Evolutionary conservation across 495 filamentous ascomycete genomes (phyloP).

Genomic region (Apodospora peruviana): DNA sequence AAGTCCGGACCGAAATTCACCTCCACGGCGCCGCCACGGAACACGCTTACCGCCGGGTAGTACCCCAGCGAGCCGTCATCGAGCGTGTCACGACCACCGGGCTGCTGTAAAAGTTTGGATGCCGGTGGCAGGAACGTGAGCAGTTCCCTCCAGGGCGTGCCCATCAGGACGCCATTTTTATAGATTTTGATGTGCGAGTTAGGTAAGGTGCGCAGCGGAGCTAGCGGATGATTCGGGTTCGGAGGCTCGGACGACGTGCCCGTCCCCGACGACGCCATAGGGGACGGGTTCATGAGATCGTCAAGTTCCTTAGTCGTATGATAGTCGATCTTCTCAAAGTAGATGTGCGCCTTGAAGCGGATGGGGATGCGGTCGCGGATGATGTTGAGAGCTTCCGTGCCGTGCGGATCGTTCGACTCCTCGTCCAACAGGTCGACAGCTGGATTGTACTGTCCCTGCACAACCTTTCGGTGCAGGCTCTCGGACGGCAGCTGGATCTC

Average conservation of each 20-base stretch:
- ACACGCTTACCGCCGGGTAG: conserved; percentile 88
- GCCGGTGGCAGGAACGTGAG: conserved; percentile 90
- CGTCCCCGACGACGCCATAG: conserved; percentile 41
- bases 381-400: conserved; percentile 56
- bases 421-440: conserved; percentile 62
- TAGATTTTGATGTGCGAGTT: conserved; percentile 81
- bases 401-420: conserved; percentile 42
- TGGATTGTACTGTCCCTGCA: conserved; percentile 79
- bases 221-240: conserved; percentile 64
- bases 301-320: conserved; percentile 84
- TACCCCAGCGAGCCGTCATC: conserved; percentile 96
- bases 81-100: conserved; percentile 67
- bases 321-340: conserved; percentile 94
- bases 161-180: conserved; percentile 84
- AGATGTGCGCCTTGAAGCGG: conserved; percentile 84
- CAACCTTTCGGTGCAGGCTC: conserved; percentile 78
- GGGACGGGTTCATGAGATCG: conserved; percentile 70
- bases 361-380: conserved; percentile 94
- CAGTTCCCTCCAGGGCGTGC: conserved; percentile 82
- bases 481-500: conserved; percentile 87
- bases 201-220: conserved; percentile 75
- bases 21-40: conserved; percentile 83
- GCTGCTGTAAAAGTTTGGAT: conserved; percentile 65
- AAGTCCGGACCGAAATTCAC: conserved; percentile 87
- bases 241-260: conserved; percentile 43